These are phyloP conservation scores for Phoma herbarum DNA, from an alignment of 2,329 filamentous ascomycete genomes.

Conservation along the genomic window DNA sequence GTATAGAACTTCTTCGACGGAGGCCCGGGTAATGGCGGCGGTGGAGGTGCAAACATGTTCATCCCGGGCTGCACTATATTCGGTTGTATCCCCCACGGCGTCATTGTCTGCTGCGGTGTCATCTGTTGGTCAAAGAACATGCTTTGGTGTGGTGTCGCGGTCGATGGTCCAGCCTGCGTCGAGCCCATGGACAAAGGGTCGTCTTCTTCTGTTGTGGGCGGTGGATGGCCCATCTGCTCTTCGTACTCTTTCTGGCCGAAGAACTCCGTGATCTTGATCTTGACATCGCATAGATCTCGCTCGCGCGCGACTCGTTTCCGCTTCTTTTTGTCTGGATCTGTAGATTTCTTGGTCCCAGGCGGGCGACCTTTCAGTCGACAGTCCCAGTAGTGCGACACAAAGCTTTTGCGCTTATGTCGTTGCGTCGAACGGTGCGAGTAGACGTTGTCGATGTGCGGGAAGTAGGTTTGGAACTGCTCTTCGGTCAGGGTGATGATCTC, in stretches of 20 bases:
- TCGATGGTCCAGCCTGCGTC: slow-evolving; percentile 12
- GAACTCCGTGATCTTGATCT: slow-evolving; percentile 86
- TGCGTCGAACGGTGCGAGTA: slow-evolving; percentile 86
- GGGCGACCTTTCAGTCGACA: slow-evolving; percentile 82
- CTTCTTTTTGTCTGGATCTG: slow-evolving; percentile 83
- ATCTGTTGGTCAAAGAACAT: slow-evolving; percentile 39
- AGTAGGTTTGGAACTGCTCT: slow-evolving; percentile 83
- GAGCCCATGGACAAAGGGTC: slow-evolving; percentile 17
- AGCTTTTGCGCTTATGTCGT: slow-evolving; percentile 81
- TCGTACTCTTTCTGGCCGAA: slow-evolving; percentile 63
- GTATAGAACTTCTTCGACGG: slow-evolving; percentile 63
- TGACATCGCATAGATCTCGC: slow-evolving; percentile 83
- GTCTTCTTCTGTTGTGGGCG: slow-evolving; percentile 30
- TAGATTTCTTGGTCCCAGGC: slow-evolving; percentile 79
- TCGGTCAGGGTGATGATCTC: slow-evolving; percentile 75
- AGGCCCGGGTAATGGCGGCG: slow-evolving; percentile 14
- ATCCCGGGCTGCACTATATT: slow-evolving; percentile 27
- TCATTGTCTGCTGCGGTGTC: slow-evolving; percentile 26
- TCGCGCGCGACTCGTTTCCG: slow-evolving; percentile 78
- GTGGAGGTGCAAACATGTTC: slow-evolving; percentile 26
- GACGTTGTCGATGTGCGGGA: slow-evolving; percentile 83
- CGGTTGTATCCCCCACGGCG: slow-evolving; percentile 39
- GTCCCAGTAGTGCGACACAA: slow-evolving; percentile 85
- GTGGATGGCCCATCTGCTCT: slow-evolving; percentile 45
- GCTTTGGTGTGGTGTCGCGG: slow-evolving; percentile 18